A percentile compares a stretch with the other conserved stretches of the same genome.
Evolutionary conservation across 371 early-diverging fungal species (phyloP).

Genomic region (Lichtheimia hyalospora): DNA sequence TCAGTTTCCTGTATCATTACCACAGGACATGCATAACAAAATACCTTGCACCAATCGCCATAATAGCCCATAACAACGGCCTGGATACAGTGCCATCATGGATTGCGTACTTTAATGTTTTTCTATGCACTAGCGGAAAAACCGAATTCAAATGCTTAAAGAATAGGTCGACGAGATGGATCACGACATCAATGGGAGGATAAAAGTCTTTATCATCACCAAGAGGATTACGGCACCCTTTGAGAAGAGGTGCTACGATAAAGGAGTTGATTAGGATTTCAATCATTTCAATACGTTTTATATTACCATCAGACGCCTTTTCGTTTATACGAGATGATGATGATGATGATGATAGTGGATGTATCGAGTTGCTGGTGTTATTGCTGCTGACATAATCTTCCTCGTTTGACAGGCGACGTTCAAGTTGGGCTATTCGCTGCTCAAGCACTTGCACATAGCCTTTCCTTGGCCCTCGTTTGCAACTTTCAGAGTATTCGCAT

Average conservation of each 20-base stretch:
- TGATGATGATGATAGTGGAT: slow-evolving; percentile 1
- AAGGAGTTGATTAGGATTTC: background rate
- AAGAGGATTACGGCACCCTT: background rate
- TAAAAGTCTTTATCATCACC: slow-evolving; percentile 18
- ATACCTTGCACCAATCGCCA: slow-evolving; percentile 52
- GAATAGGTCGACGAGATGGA: slow-evolving; percentile 58
- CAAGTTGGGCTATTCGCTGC: slow-evolving; percentile 64
- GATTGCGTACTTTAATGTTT: slow-evolving; percentile 30
- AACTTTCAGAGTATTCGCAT: slow-evolving; percentile 75
- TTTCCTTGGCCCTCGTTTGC: slow-evolving; percentile 82
- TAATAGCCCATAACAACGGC: slow-evolving; percentile 43
- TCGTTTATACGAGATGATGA: background rate
- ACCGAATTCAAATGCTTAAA: slow-evolving; percentile 58
- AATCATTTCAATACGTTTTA: background rate
- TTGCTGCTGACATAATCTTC: background rate
- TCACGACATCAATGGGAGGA: slow-evolving; percentile 48
- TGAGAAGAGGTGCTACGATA: background rate
- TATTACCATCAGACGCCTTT: background rate
- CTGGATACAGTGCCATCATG: slow-evolving; percentile 33
- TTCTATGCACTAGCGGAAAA: slow-evolving; percentile 57
- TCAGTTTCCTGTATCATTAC: background rate
- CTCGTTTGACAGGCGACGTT: slow-evolving; percentile 45
- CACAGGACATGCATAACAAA: background rate
- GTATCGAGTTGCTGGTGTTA: background rate
- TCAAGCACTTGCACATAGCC: slow-evolving; percentile 79